These are phyloP conservation scores for Capsicum pubescens DNA, from an alignment of 257 asterid species.

Conservation along the genomic window DNA sequence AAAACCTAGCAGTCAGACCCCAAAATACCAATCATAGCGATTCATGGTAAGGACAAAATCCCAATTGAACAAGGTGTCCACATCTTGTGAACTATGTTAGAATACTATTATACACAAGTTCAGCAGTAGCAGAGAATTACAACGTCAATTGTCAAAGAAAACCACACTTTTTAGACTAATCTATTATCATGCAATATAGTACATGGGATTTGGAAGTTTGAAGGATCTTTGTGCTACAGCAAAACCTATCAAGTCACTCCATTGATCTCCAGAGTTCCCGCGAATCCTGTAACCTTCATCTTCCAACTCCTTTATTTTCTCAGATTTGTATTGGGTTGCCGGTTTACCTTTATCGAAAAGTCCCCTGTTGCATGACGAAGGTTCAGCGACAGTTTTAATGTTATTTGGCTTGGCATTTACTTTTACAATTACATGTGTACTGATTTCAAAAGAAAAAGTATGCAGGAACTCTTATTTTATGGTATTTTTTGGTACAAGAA, in stretches of 20 bases:
- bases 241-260: slow-evolving; percentile 86
- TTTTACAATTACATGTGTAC: background rate
- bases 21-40: too few species aligned
- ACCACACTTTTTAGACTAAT: background rate
- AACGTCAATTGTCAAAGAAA: background rate
- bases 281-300: slow-evolving; percentile 75
- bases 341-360: slow-evolving; percentile 58
- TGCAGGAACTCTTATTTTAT: background rate
- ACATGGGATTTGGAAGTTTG: slow-evolving; percentile 85
- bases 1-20: too few species aligned
- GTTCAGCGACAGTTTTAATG: background rate
- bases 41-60: background rate
- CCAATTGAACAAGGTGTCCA: background rate
- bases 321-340: slow-evolving; percentile 70
- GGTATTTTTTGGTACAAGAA: too few species aligned
- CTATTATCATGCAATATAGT: slow-evolving; percentile 52
- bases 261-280: slow-evolving; percentile 90
- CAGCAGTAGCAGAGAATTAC: background rate
- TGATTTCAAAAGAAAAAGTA: background rate
- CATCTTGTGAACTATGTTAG: background rate
- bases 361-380: slow-evolving; percentile 56
- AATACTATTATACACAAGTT: slow-evolving; percentile 2
- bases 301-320: slow-evolving; percentile 75
- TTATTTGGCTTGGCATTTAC: background rate
- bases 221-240: slow-evolving; percentile 73